Base-by-base conservation (phyloP, 164 flowering plant species). In the Sextonia rubra region DNA sequence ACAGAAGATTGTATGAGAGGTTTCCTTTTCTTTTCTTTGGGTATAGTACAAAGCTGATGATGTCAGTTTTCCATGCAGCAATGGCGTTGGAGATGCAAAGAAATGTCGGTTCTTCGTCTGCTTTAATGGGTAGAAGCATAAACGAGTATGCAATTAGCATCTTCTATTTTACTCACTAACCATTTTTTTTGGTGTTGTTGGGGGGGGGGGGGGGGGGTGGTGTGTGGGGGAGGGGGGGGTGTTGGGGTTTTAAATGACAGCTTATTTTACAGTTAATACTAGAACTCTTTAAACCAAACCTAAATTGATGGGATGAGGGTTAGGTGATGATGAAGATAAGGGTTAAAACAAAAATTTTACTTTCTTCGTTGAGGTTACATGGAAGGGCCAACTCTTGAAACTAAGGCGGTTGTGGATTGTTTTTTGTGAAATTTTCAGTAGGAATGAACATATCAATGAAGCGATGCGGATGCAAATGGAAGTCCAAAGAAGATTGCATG, bases 401-500 rank as follows among this genome's bases (percentile, higher is more conserved):
- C 4, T 20, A 52, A 52, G 15, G 7, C 14, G 17, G n/a, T 52
- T 52, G 58, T 52, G 20, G n/a, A 52, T 18, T 64, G 67, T 6
- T 25, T 26, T 61, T 64, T 26, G 67, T 64, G 12, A 15, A 44
- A 69, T 73, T 47, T 25, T 37, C 75, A 74, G 78, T 77, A 83
- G 87, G 83, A 88, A 85, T 78, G 86, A 76, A 68, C 89, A 87
- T 75, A 77, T 86, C 69, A 81, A 77, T 70, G 89, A 87, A 81
- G 87, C 85, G 26, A 82, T 86, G 74, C 85, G 95, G 89, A 93
- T 91, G 98, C 99, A 93, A 83, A 86, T 89, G 93, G 99, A 95
- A 82, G 98, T 93, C 69, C 96, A 93, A 76, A 87, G 99, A 84
- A 93, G 99, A 76, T 82, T 95, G 60, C 94, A 91, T 74, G 99